These are phyloP conservation scores for Cnidoscolus chayamansa DNA, from an alignment of 441 rosid genomes.

Conservation along the genomic window DNA sequence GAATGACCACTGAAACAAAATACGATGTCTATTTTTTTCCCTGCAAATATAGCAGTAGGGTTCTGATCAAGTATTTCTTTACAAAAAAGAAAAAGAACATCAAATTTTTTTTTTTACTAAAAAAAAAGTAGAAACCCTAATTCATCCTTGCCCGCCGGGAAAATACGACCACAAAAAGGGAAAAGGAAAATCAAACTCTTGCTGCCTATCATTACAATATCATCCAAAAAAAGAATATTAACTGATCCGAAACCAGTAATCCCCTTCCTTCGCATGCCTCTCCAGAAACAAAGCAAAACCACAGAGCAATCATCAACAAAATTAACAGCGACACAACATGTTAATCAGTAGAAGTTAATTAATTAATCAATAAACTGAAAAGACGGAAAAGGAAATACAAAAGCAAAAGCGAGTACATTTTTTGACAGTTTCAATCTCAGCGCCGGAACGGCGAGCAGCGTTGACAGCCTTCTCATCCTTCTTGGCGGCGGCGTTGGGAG, in stretches of 20 bases:
- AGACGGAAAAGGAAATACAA: background rate
- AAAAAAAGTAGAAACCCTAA: conserved; percentile 2
- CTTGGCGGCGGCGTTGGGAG: conserved; percentile 68
- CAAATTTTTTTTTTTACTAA: background rate
- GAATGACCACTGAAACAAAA: background rate
- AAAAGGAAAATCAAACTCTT: background rate
- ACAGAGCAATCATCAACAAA: no score
- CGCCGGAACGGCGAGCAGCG: conserved; percentile 77
- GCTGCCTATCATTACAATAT: background rate
- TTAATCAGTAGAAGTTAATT: background rate
- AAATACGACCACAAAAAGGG: background rate
- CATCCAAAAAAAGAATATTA: background rate
- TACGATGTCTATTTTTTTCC: background rate
- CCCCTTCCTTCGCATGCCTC: background rate
- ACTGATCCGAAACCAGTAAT: background rate
- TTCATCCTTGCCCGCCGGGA: background rate
- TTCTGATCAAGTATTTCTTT: background rate
- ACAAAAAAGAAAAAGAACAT: background rate
- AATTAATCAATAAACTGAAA: background rate
- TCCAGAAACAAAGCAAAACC: no score
- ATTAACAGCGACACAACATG: no score
- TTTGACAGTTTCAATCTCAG: conserved; percentile 56
- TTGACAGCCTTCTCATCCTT: conserved; percentile 74
- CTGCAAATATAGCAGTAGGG: background rate
- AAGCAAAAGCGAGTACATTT: conserved; percentile 33